Percentiles rank a stretch among this genome's conserved stretches.
Evolutionary conservation across 352 stramenopile genomes (phyloP).

Genomic region (Globisporangium carolinianum): DNA sequence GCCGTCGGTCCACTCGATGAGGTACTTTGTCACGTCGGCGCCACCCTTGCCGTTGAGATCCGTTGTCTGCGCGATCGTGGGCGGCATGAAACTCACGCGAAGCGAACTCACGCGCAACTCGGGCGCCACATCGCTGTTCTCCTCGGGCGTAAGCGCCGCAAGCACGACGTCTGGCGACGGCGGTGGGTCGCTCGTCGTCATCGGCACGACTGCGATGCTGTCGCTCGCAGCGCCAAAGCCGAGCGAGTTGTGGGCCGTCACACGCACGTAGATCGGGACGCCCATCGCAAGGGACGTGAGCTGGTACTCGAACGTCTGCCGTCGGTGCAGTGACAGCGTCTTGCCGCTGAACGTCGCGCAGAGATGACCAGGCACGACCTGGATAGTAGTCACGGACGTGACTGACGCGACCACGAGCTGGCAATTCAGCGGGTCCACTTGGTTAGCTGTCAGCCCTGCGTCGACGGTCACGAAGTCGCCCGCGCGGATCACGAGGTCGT

Average conservation of each 20-base stretch:
- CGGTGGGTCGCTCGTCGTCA: constrained; percentile 86
- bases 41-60: constrained; percentile 87
- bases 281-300: constrained; percentile 87
- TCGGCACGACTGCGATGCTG: constrained; percentile 67
- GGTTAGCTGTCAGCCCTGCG: constrained; percentile 4
- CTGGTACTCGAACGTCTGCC: constrained; percentile 57
- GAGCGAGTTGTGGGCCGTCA: constrained; percentile 88
- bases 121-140: constrained; percentile 27
- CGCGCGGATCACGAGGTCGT: constrained; percentile 15
- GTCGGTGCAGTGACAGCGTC: constrained; percentile 40
- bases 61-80: constrained; percentile 26
- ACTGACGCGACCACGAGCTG: constrained; percentile 35
- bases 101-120: constrained; percentile 70
- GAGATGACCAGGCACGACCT: constrained; percentile 28
- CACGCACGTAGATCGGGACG: constrained; percentile 80
- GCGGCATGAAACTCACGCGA: constrained; percentile 77
- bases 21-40: constrained; percentile 77
- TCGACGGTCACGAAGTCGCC: constrained; percentile 51
- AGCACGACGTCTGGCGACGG: constrained; percentile 61
- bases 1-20: constrained; percentile 91
- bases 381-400: constrained; percentile 20
- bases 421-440: constrained; percentile 32
- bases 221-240: constrained; percentile 80
- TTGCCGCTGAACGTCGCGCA: constrained; percentile 40
- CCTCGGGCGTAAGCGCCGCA: constrained; percentile 23